Evolutionary conservation across 2,329 filamentous ascomycete genomes (phyloP), one percentile per base, ranked within the genome.

Genomic region (Microcyclospora pomicola): DNA sequence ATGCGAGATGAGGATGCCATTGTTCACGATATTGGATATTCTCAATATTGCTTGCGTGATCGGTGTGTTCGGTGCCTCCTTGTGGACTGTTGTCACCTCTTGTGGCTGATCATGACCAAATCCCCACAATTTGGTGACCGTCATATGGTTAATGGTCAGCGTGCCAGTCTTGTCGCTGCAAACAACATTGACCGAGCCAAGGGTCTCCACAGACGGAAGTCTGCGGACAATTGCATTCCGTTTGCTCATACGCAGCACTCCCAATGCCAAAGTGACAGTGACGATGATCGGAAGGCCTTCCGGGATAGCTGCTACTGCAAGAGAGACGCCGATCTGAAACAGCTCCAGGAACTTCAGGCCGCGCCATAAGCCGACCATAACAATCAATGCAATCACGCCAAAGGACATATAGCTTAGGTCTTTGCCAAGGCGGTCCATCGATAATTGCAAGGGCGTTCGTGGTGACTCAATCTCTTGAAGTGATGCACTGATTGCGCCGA

Each of bases 121-220:
- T 57, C 88, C 83, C 91, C 91, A 98, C 68, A 98, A 78, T 55
- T 91, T 93, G 12, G 86, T 87, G 0, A 86, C 86, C 1, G 91
- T 93, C 91, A 98, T 96, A 57, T 98, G 91, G 56, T 96, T 98
- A 56, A 87, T 86, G 0, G 91, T 98, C 43, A 98, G 66, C 1
- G 91, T 98, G 27, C 88, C 85, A 32, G 91, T 98, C 65, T 98
- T 98, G 67, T 98, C 91, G 49, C 86, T 95, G 65, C 92, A 98
- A 6, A 98, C 85, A n/a, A 98, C 87, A 53, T 96, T 98, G 42
- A 98, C 91, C n/a, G 87, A 95, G 7, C 92, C 92, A 5, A 98
- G 66, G 0, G 91, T 98, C 59, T 98, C 91, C 7, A 98, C 92
- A 60, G 91, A 96, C 15, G 92, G 92, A 63, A 98, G 80, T 55